Base-by-base conservation (phyloP, 345 rosid genomes). In the Acer negundo region DNA sequence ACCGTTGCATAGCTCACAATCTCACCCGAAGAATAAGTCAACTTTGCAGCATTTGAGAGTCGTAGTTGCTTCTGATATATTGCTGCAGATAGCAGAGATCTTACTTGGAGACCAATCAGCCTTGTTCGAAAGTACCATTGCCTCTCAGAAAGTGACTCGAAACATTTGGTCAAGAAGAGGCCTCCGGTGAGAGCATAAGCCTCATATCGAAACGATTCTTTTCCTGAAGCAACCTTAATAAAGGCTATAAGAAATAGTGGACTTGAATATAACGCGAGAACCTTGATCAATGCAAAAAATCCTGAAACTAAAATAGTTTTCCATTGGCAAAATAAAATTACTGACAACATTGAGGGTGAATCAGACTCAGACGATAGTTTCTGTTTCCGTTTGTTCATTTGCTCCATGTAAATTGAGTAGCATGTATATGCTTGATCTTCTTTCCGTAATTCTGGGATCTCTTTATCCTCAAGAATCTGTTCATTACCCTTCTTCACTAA, bases 131-230 rank as follows among this genome's bases (percentile, higher is more conserved):
- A 90, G 72, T 19, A 67, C 87, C 88, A 89, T 53, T 87, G 90
- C 80, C 94, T 87, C 75, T 81, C 82, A 7, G 90, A 80, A 16
- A 85, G 1, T 10, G 91, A 90, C 65, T 89, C 89, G 28, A 89
- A 61, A 64, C 85, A 79, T 82, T 91, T 91, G 11, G 75, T 78
- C 1, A 85, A 6, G 51, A 89, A 82, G 11, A 87, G 75, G 0
- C 76, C 84, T 2, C 28, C 58, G 0, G 88, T 76, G 55, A 89
- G 66, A 46, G n/a, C 72, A n/a, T 87, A 89, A 13, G 84, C 86
- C 69, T 85, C 88, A 12, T 83, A 63, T 65, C 53, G 19, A 87
- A 75, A 23, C 2, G 75, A 63, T 65, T 35, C 70, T 35, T 80
- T 72, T 6, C 88, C 89, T 69, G 82, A 72, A 7, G 85, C 89